Base-by-base conservation (phyloP, 352 stramenopile genomes). In the Phytophthora syringae region DNA sequence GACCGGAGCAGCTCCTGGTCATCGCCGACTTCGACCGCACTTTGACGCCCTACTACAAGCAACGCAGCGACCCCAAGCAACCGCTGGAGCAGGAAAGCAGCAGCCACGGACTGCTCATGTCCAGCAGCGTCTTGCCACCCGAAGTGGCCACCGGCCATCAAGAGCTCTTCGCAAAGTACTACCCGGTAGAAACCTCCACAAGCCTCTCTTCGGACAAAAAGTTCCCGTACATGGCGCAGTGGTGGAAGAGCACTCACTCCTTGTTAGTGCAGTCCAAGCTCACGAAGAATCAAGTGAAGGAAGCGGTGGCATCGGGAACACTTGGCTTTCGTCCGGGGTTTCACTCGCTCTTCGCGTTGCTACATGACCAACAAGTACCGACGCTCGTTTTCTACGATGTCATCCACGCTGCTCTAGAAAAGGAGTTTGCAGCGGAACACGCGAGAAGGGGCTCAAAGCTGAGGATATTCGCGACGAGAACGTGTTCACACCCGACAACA, bases 1-100 rank as follows among this genome's bases (percentile, higher is more conserved):
- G 82, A 24, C 54, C 80, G 20, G 72, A 81, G 48, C 78, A 86
- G 45, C 43, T 92, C 24, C 49, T 93, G 44, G 71, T 93, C 48
- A 91, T 93, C 43, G 72, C 80, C 22, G 82, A 93, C 44, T 93
- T 93, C 60, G 85, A 93, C 60, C 80, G 84, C 37, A 93, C 82
- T 37, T 63, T 93, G 43, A 91, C 84, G 50, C 75, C 80, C 34
- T 80, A 70, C 54, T 83, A 68, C 59, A 77, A 76, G 48, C 52
- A 39, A 18, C 42, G 42, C 5, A 45, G 27, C n/a, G 56, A 62
- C 21, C 40, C 43, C 7, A 49, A 58, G 9, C 28, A 27, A 1
- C 55, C 50, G 0, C 22, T 62, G 15, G 45, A 68, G 44, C 62
- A 52, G 51, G 67, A 76, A 32, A 72, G 7, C 47, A 76, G 67